Evolutionary conservation across 495 filamentous ascomycete genomes (phyloP).

Genomic region (Neurospora sp.): DNA sequence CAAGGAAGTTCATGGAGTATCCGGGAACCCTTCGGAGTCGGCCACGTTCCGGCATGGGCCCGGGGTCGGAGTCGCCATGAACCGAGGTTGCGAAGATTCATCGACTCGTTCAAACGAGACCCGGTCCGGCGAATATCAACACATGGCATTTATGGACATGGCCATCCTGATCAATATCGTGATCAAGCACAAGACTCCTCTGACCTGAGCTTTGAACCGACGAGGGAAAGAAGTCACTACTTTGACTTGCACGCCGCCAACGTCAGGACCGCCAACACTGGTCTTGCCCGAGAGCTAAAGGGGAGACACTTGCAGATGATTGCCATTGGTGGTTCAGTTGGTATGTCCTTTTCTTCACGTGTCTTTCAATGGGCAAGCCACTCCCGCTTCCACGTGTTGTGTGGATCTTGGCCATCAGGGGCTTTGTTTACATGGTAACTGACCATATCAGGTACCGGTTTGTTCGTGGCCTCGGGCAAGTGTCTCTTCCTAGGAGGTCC

Average conservation of each 20-base stretch:
- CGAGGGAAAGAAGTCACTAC: constrained; percentile 33
- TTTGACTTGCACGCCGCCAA: constrained; percentile 72
- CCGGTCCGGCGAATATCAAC: constrained; percentile 54
- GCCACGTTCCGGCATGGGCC: background rate
- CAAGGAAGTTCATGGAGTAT: constrained; percentile 31
- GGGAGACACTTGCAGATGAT: constrained; percentile 92
- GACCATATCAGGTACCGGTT: constrained; percentile 56
- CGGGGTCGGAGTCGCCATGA: background rate
- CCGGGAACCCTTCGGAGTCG: constrained; percentile 18
- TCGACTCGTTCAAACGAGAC: constrained; percentile 78
- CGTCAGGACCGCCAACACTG: constrained; percentile 62
- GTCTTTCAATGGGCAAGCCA: background rate
- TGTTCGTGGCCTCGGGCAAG: constrained; percentile 80
- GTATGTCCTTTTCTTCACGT: constrained; percentile 31
- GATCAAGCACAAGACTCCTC: background rate
- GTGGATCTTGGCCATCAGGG: background rate
- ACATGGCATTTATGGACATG: constrained; percentile 9
- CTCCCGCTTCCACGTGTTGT: background rate
- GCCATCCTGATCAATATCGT: constrained; percentile 33
- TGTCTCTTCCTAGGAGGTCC: constrained; percentile 75
- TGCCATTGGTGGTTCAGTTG: constrained; percentile 90
- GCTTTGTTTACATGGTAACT: background rate
- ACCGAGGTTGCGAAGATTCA: constrained; percentile 33
- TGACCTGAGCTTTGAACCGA: background rate
- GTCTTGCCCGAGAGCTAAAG: constrained; percentile 67